Conservation (phyloP, 2,329 filamentous ascomycete species). For the Fusarium robinianum region DNA sequence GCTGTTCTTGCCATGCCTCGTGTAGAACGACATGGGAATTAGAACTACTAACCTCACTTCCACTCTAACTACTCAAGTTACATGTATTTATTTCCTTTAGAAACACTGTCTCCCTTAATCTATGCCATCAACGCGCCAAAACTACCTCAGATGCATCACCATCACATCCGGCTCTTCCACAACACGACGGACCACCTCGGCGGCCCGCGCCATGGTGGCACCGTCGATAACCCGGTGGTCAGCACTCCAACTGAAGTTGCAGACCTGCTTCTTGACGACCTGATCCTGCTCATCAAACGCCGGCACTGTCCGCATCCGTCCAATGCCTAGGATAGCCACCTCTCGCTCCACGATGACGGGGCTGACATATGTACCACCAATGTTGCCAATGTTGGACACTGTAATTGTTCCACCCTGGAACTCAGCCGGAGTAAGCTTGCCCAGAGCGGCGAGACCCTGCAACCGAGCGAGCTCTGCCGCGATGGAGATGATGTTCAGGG, state of each 20-base stretch:
- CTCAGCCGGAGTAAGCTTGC: constrained; percentile 75
- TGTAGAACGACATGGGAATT: too few species aligned
- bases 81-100: constrained; percentile 1
- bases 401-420: constrained; percentile 89
- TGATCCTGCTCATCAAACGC: constrained; percentile 67
- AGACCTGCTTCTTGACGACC: constrained; percentile 76
- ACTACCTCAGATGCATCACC: constrained; percentile 77
- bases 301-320: constrained; percentile 77
- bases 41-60: too few species aligned
- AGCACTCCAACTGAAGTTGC: constrained; percentile 94
- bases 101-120: too few species aligned
- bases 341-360: constrained; percentile 91
- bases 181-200: constrained; percentile 75
- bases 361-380: constrained; percentile 88
- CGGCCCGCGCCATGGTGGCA: constrained; percentile 89
- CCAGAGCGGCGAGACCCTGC: constrained; percentile 71
- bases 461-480: constrained; percentile 76
- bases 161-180: constrained; percentile 87
- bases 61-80: not conserved
- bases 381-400: constrained; percentile 93
- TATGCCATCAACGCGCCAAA: not conserved
- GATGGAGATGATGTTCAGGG: constrained; percentile 76
- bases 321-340: constrained; percentile 89
- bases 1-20: too few species aligned
- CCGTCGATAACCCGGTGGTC: constrained; percentile 95